Evolutionary conservation across 1,284 basidiomycete genomes (phyloP).

Genomic region (Singerocomus rubriflavus): DNA sequence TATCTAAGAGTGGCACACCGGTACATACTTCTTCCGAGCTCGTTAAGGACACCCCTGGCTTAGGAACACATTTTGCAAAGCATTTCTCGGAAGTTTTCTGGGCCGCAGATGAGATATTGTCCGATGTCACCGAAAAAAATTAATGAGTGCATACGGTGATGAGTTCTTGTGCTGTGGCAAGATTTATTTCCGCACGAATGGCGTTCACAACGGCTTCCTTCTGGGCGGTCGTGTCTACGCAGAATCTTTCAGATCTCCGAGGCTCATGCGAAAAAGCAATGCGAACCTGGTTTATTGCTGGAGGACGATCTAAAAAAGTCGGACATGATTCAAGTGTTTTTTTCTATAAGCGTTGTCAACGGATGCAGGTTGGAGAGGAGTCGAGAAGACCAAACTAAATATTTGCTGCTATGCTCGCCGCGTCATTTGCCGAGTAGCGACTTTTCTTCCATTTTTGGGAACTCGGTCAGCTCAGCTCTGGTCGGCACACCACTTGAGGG

Average conservation of each 20-base stretch:
- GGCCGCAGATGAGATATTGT: background rate
- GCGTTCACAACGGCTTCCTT: constrained; percentile 72
- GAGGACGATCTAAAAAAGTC: constrained; percentile 46
- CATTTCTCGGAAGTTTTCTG: constrained; percentile 79
- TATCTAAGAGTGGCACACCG: background rate
- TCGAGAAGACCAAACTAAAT: too few relatives aligned
- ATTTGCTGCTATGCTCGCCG: too few relatives aligned
- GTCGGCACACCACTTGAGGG: background rate
- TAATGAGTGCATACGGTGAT: constrained; percentile 53
- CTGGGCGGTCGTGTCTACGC: constrained; percentile 51
- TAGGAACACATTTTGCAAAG: constrained; percentile 75
- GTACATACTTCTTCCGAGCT: constrained; percentile 65
- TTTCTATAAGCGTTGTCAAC: too few relatives aligned
- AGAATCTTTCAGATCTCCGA: constrained; percentile 1
- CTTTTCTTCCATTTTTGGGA: constrained; percentile 19
- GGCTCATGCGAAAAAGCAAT: background rate
- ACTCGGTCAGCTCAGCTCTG: background rate
- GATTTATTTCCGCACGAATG: constrained; percentile 67
- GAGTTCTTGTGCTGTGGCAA: constrained; percentile 77
- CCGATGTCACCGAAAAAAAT: background rate
- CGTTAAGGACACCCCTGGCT: constrained; percentile 67
- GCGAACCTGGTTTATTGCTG: constrained; percentile 35
- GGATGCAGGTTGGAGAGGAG: too few relatives aligned
- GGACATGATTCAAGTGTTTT: constrained; percentile 37
- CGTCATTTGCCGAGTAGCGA: background rate